A percentile compares a stretch with the other conserved stretches of the same genome.
These are phyloP conservation scores for Debaryomyces nepalensis DNA, from an alignment of 1,139 yeast genomes.

Conservation along the genomic window DNA sequence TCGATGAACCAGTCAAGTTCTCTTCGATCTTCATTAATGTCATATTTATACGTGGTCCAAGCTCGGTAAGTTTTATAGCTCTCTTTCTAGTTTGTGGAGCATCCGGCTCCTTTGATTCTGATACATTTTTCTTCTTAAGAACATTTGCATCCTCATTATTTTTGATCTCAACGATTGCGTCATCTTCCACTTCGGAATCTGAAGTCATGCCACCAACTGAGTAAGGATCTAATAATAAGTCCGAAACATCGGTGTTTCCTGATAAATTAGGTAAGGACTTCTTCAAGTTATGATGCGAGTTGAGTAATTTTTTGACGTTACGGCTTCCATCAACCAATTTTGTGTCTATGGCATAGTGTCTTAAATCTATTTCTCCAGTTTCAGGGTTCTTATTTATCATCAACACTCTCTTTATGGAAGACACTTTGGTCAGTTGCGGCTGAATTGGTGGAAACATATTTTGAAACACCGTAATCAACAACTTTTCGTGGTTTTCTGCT, in stretches of 20 bases:
- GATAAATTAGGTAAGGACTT: slow-evolving; percentile 78
- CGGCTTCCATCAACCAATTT: slow-evolving; percentile 83
- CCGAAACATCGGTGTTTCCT: slow-evolving; percentile 74
- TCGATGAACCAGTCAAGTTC: slow-evolving; percentile 75
- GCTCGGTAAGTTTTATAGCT: slow-evolving; percentile 89
- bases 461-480: slow-evolving; percentile 88
- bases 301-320: slow-evolving; percentile 76
- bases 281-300: slow-evolving; percentile 62
- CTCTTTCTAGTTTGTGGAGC: slow-evolving; percentile 58
- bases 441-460: slow-evolving; percentile 94
- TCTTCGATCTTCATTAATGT: slow-evolving; percentile 87
- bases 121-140: slow-evolving; percentile 22
- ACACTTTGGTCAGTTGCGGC: slow-evolving; percentile 76
- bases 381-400: slow-evolving; percentile 75
- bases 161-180: slow-evolving; percentile 79
- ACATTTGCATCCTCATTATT: slow-evolving; percentile 38
- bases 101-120: slow-evolving; percentile 23
- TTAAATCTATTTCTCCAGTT: slow-evolving; percentile 74
- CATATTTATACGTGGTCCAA: slow-evolving; percentile 89
- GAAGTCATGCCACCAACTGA: slow-evolving; percentile 81
- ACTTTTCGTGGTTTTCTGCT: slow-evolving; percentile 71
- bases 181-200: slow-evolving; percentile 93
- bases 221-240: slow-evolving; percentile 81
- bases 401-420: slow-evolving; percentile 80
- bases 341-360: slow-evolving; percentile 92